phyloP scores from a whole-genome alignment of 495 filamentous ascomycete genomes.

The Hamigera avellanea region DNA sequence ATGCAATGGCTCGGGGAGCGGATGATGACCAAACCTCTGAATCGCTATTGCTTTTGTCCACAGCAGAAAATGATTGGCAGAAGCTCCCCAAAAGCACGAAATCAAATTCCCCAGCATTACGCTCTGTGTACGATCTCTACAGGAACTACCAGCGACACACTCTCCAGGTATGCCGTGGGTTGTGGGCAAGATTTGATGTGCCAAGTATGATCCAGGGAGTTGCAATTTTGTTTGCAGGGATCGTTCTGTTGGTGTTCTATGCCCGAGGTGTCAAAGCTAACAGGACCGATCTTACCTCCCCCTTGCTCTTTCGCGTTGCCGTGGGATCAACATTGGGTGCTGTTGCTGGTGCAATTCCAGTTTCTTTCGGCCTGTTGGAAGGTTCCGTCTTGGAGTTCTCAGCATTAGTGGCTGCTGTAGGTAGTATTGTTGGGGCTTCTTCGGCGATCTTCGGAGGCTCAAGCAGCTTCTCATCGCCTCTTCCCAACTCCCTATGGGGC shows the following conservation, averaged over 20 bases:
- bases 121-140: slow-evolving; percentile 46
- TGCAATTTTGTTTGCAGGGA: slow-evolving; percentile 50
- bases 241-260: slow-evolving; percentile 59
- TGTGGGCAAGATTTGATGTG: slow-evolving; percentile 89
- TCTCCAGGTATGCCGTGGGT: slow-evolving; percentile 63
- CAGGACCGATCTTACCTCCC: slow-evolving; percentile 37
- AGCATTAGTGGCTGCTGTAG: slow-evolving; percentile 41
- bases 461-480: slow-evolving; percentile 37
- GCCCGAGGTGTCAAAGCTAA: slow-evolving; percentile 46
- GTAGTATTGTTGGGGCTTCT: slow-evolving; percentile 50
- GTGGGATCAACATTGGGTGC: slow-evolving; percentile 32
- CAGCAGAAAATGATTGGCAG: slow-evolving; percentile 37
- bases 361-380: slow-evolving; percentile 13
- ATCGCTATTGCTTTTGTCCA: slow-evolving; percentile 47
- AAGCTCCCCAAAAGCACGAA: slow-evolving; percentile 25
- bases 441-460: slow-evolving; percentile 41
- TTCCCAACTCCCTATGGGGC: slow-evolving; percentile 79
- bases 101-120: slow-evolving; percentile 20
- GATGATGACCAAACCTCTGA: slow-evolving; percentile 43
- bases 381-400: slow-evolving; percentile 17
- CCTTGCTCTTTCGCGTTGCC: slow-evolving; percentile 32
- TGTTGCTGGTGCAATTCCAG: slow-evolving; percentile 16
- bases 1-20: slow-evolving; percentile 48
- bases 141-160: slow-evolving; percentile 66
- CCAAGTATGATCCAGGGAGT: slow-evolving; percentile 75